These are phyloP conservation scores for Volvariella volvacea DNA, from an alignment of 1,284 basidiomycete species.

Conservation along the genomic window DNA sequence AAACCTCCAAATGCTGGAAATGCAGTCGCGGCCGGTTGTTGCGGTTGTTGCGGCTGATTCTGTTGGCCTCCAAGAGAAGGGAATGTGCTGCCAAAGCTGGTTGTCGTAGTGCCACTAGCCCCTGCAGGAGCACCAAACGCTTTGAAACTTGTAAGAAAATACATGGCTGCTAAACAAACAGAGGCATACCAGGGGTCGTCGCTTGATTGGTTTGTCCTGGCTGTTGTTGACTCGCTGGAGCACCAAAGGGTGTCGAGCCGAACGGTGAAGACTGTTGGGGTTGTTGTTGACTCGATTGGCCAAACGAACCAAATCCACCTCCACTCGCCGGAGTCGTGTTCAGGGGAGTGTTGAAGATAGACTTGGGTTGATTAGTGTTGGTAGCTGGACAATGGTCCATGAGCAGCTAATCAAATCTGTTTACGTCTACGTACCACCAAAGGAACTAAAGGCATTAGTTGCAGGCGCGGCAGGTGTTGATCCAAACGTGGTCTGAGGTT, in stretches of 20 bases:
- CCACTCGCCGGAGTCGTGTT: constrained; percentile 8
- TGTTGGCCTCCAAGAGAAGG: constrained; percentile 16
- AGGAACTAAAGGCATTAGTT: constrained; percentile 13
- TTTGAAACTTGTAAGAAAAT: constrained; percentile 6
- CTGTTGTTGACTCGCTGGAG: constrained; percentile 15
- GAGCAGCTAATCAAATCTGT: neutral
- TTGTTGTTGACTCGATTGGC: constrained; percentile 24
- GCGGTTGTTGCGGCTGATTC: constrained; percentile 19
- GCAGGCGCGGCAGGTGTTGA: constrained; percentile 9
- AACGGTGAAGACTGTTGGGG: constrained; percentile 15
- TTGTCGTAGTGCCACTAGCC: constrained; percentile 9
- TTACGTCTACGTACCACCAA: constrained; percentile 10
- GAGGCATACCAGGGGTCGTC: neutral
- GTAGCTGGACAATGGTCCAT: neutral
- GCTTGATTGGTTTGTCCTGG: constrained; percentile 9
- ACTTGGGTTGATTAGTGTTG: constrained; percentile 3
- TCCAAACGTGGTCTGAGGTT: constrained; percentile 17
- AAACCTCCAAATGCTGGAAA: constrained; percentile 8
- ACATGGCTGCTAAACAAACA: neutral
- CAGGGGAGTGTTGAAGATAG: constrained; percentile 8
- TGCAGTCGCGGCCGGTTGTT: constrained; percentile 9
- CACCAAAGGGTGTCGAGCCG: constrained; percentile 7
- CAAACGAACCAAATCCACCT: constrained; percentile 17
- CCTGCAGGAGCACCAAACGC: constrained; percentile 17
- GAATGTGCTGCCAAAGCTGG: constrained; percentile 15